phyloP scores from a whole-genome alignment of 495 filamentous ascomycete genomes.

The Aspergillus sparsus region DNA sequence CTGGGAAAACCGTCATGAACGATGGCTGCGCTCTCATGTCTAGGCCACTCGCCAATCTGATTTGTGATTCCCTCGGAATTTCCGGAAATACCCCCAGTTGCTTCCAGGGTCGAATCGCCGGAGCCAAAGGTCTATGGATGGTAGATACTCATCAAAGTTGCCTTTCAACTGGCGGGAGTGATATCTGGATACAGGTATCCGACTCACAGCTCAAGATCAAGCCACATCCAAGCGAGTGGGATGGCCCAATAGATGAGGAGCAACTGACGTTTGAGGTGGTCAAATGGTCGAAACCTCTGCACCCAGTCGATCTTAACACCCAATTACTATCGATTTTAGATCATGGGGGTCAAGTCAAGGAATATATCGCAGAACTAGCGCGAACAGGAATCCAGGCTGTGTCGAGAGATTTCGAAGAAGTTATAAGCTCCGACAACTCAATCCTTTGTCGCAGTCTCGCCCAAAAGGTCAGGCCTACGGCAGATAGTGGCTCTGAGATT shows the following conservation, averaged over 20 bases:
- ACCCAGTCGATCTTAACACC: constrained; percentile 66
- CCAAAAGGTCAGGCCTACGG: constrained; percentile 38
- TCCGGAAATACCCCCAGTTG: constrained; percentile 62
- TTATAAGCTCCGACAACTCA: constrained; percentile 50
- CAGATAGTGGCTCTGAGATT: constrained; percentile 25
- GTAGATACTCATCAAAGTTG: constrained; percentile 51
- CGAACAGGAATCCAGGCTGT: constrained; percentile 53
- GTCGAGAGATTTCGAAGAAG: constrained; percentile 54
- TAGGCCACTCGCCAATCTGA: constrained; percentile 56
- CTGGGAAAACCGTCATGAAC: constrained; percentile 64
- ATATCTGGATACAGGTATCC: constrained; percentile 74
- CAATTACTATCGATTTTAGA: constrained; percentile 79
- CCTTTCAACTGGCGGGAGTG: constrained; percentile 33
- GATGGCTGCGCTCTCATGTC: constrained; percentile 80
- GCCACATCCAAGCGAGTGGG: constrained; percentile 54
- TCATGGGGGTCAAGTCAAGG: constrained; percentile 59
- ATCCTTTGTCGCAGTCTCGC: constrained; percentile 40
- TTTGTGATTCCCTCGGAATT: constrained; percentile 61
- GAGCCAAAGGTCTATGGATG: constrained; percentile 90
- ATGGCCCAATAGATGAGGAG: constrained; percentile 39
- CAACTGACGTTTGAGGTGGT: constrained; percentile 75
- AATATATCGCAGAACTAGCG: constrained; percentile 60
- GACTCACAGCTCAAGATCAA: constrained; percentile 80
- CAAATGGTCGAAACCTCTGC: constrained; percentile 60
- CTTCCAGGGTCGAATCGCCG: constrained; percentile 80